phyloP scores from a whole-genome alignment of 805 yeast genomes.

The Komagataella populi region DNA sequence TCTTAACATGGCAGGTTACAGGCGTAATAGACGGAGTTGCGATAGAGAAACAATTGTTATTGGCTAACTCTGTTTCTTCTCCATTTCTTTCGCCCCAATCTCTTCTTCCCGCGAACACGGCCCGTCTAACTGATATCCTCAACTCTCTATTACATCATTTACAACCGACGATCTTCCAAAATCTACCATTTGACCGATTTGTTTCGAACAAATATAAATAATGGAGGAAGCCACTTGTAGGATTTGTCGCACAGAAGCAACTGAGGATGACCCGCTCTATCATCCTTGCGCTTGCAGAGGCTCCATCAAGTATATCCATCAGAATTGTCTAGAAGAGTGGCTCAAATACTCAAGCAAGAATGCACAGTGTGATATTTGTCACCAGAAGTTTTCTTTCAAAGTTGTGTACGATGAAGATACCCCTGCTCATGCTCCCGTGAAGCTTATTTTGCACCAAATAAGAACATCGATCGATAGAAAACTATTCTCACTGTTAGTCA shows the following conservation, averaged over 20 bases:
- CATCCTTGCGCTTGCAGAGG: conserved; percentile 95
- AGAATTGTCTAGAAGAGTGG: conserved; percentile 87
- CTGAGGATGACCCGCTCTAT: conserved; percentile 61
- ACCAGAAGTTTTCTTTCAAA: conserved; percentile 46
- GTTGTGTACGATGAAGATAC: conserved; percentile 24
- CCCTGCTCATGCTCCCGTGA: conserved; percentile 45
- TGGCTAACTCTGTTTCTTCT: neutral
- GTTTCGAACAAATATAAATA: neutral
- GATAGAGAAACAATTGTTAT: neutral
- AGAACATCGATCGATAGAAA: neutral
- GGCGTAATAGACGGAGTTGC: neutral
- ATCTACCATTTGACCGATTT: neutral
- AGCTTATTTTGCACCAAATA: conserved; percentile 26
- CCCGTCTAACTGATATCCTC: neutral
- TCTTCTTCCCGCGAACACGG: neutral
- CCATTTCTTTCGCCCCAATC: neutral
- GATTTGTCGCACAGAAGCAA: conserved; percentile 88
- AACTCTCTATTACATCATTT: neutral
- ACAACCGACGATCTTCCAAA: neutral
- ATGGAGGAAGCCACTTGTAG: conserved; percentile 54
- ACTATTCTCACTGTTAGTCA: neutral
- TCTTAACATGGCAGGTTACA: conserved; percentile 35
- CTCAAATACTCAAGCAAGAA: conserved; percentile 50
- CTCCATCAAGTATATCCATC: conserved; percentile 85
- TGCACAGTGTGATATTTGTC: conserved; percentile 79